Conservation (phyloP, 1,139 yeast genomes). For the Kodamaea derodonti region DNA sequence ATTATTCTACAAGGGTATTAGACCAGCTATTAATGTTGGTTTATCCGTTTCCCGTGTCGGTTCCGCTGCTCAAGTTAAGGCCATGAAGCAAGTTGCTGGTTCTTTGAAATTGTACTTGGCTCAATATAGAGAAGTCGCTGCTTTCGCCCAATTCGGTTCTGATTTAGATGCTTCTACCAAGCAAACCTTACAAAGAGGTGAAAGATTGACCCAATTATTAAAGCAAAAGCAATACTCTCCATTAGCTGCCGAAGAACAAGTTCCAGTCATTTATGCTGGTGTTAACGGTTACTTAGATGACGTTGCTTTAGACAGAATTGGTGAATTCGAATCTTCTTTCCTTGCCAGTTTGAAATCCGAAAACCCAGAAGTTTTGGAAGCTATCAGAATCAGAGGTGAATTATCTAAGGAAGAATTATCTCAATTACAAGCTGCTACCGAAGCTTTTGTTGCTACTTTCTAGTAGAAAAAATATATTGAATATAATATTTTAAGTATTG, state of each 20-base stretch:
- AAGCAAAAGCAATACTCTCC: constrained; percentile 98
- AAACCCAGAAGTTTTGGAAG: constrained; percentile 77
- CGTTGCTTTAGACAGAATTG: constrained; percentile 81
- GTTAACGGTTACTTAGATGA: constrained; percentile 98
- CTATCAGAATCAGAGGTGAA: constrained; percentile 88
- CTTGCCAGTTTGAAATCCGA: constrained; percentile 86
- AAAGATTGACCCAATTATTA: constrained; percentile 98
- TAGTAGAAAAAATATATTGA: constrained; percentile 13
- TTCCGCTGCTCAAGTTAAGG: constrained; percentile 99
- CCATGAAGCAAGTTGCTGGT: constrained; percentile 99
- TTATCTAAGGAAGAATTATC: constrained; percentile 84
- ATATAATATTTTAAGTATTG: too few species aligned
- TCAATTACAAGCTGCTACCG: constrained; percentile 85
- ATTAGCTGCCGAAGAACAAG: constrained; percentile 98
- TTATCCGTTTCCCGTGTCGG: constrained; percentile 99
- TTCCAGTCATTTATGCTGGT: constrained; percentile 98
- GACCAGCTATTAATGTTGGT: constrained; percentile 99
- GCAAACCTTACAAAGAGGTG: constrained; percentile 99
- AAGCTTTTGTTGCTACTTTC: constrained; percentile 88
- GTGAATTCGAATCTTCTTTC: constrained; percentile 91
- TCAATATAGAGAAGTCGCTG: constrained; percentile 99
- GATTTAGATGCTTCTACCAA: constrained; percentile 99
- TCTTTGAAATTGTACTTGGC: constrained; percentile 99
- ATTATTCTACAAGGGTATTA: constrained; percentile 99
- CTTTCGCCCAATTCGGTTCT: constrained; percentile 99